These are phyloP conservation scores for Carex myosuroides DNA, from an alignment of 176 grass and related monocot genomes.

Conservation along the genomic window DNA sequence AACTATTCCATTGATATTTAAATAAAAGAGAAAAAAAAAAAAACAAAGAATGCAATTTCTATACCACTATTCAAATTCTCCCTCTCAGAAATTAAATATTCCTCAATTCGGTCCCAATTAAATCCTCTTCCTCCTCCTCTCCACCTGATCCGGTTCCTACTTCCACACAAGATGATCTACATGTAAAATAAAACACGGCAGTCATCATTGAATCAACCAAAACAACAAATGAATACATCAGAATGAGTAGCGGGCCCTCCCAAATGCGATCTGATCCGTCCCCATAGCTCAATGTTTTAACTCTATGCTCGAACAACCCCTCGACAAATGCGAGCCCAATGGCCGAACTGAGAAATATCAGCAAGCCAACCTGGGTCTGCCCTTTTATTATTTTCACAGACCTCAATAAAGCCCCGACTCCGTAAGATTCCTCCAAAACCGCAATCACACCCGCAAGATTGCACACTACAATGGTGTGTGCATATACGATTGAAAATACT, in stretches of 20 bases:
- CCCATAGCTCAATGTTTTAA: slow-evolving; percentile 92
- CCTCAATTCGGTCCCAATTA: slow-evolving; percentile 14
- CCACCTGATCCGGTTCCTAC: slow-evolving; percentile 30
- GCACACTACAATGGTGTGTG: slow-evolving; percentile 75
- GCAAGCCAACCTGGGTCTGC: slow-evolving; percentile 74
- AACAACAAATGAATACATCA: slow-evolving; percentile 90
- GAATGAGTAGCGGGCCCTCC: slow-evolving; percentile 82
- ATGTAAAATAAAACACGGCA: slow-evolving; percentile 89
- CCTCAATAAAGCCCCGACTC: slow-evolving; percentile 44
- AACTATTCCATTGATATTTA: slow-evolving; percentile 8
- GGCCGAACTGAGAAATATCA: slow-evolving; percentile 77
- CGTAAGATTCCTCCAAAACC: slow-evolving; percentile 65
- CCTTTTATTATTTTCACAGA: slow-evolving; percentile 64
- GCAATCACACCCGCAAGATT: slow-evolving; percentile 78
- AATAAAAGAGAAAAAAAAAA: background rate
- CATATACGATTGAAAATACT: slow-evolving; percentile 68
- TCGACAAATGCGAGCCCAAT: slow-evolving; percentile 76
- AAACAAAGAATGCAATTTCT: background rate
- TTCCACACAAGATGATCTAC: slow-evolving; percentile 52
- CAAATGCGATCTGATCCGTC: slow-evolving; percentile 78
- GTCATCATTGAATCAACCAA: slow-evolving; percentile 91
- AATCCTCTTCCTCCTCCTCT: slow-evolving; percentile 7
- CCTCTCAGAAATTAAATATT: slow-evolving; percentile 6
- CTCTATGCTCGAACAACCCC: slow-evolving; percentile 91
- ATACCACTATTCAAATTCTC: slow-evolving; percentile 13